Conservation (phyloP, 2,329 filamentous ascomycete genomes). For the Colletotrichum tropicale region DNA sequence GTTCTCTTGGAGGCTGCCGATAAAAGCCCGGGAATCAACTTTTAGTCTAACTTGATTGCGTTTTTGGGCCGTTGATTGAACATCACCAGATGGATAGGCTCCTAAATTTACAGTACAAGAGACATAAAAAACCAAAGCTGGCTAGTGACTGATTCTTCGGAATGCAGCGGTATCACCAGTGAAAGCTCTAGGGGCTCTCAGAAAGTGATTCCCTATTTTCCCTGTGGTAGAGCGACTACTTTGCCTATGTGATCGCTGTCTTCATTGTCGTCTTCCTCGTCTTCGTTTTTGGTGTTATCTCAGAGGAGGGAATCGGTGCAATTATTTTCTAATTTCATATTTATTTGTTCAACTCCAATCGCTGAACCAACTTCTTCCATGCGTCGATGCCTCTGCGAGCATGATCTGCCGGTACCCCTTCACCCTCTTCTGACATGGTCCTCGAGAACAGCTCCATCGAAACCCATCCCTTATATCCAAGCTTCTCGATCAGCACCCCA, state of each 20-base stretch:
- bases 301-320: neutral
- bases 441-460: slow-evolving; percentile 65
- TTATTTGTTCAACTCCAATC: neutral
- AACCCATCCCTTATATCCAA: slow-evolving; percentile 30
- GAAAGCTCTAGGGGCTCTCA: neutral
- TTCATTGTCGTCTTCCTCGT: neutral
- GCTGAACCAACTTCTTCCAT: slow-evolving; percentile 45
- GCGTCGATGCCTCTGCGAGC: slow-evolving; percentile 53
- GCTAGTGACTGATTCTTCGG: fast-evolving
- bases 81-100: neutral
- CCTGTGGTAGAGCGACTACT: neutral
- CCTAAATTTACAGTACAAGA: neutral
- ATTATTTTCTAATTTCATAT: neutral
- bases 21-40: slow-evolving; percentile 34
- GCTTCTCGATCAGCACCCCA: neutral
- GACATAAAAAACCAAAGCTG: neutral
- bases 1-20: slow-evolving; percentile 35
- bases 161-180: neutral
- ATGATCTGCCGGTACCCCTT: slow-evolving; percentile 52
- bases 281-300: neutral
- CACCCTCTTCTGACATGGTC: slow-evolving; percentile 48
- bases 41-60: neutral
- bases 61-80: neutral
- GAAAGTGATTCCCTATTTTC: neutral
- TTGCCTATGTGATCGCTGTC: neutral